phyloP scores from a whole-genome alignment of 2,329 filamentous ascomycete species.

The Botryotinia convoluta region DNA sequence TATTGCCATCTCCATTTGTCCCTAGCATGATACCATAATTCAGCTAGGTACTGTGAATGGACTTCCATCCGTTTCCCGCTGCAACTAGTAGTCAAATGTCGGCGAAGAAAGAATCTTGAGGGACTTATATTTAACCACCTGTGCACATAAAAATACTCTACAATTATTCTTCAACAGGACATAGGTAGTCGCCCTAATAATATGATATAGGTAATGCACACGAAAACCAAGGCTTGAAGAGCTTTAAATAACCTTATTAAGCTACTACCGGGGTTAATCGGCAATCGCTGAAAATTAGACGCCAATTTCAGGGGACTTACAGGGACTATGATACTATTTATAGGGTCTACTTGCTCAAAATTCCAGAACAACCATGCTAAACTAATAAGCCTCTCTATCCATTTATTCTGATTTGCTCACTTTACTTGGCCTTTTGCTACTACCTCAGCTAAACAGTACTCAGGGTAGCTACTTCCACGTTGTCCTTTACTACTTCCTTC shows the following conservation, averaged over 20 bases:
- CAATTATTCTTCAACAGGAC: background rate
- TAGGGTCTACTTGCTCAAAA: background rate
- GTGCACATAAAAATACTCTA: background rate
- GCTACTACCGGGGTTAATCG: background rate
- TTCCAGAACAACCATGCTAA: background rate
- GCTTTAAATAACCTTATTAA: background rate
- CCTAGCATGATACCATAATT: no score
- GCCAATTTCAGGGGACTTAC: background rate
- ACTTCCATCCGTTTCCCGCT: background rate
- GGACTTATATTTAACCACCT: background rate
- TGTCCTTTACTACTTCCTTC: background rate
- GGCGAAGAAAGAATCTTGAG: background rate
- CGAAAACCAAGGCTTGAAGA: background rate
- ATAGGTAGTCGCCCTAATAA: no score
- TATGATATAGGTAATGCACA: no score
- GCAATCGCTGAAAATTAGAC: background rate
- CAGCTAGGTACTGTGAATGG: no score
- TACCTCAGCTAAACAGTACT: background rate
- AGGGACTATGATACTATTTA: background rate
- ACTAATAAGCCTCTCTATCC: no score
- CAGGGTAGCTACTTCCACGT: background rate
- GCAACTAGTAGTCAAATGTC: background rate
- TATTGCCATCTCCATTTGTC: no score
- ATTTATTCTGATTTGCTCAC: no score
- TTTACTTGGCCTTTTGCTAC: no score